These are phyloP conservation scores for Sechiopsis laciniata DNA, from an alignment of 306 rosid genomes.

Conservation along the genomic window DNA sequence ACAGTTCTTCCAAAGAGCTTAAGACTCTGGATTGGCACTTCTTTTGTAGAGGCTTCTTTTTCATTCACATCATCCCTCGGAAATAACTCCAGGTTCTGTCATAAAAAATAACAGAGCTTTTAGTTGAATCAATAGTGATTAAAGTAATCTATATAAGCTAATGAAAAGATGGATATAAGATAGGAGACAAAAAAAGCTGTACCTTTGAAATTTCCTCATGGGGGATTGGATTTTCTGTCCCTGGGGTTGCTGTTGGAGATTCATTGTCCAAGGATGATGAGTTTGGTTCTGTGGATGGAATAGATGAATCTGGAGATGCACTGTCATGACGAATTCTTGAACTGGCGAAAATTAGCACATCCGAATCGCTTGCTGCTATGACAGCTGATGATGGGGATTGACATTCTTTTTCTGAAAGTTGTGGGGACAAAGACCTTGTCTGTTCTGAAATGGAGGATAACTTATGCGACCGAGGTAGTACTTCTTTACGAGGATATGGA, in stretches of 20 bases:
- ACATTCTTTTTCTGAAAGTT: slow-evolving; percentile 47
- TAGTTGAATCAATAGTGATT: slow-evolving; percentile 13
- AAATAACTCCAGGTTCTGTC: slow-evolving; percentile 42
- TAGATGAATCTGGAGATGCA: slow-evolving; percentile 51
- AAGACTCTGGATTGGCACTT: slow-evolving; percentile 38
- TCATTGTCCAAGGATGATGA: slow-evolving; percentile 32
- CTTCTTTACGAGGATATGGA: slow-evolving; percentile 82
- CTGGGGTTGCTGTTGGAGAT: slow-evolving; percentile 29
- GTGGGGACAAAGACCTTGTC: slow-evolving; percentile 43
- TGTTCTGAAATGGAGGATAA: slow-evolving; percentile 32
- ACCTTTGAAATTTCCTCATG: slow-evolving; percentile 41
- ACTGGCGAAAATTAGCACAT: slow-evolving; percentile 39
- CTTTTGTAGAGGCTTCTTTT: slow-evolving; percentile 34
- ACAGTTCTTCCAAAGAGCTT: slow-evolving; percentile 74
- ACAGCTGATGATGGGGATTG: slow-evolving; percentile 62
- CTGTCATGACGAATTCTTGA: slow-evolving; percentile 43
- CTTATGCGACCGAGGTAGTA: slow-evolving; percentile 28
- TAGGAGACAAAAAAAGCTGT: slow-evolving; percentile 24
- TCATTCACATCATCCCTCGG: slow-evolving; percentile 28
- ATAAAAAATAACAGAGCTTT: slow-evolving; percentile 19
- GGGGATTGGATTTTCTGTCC: slow-evolving; percentile 25
- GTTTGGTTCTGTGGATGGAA: slow-evolving; percentile 33
- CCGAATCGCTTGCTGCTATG: slow-evolving; percentile 41
- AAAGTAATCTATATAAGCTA: slow-evolving; percentile 11
- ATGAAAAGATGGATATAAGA: background rate